phyloP scores from a whole-genome alignment of 2,329 filamentous ascomycete genomes.

The Arthrobotrys sphaeroides region DNA sequence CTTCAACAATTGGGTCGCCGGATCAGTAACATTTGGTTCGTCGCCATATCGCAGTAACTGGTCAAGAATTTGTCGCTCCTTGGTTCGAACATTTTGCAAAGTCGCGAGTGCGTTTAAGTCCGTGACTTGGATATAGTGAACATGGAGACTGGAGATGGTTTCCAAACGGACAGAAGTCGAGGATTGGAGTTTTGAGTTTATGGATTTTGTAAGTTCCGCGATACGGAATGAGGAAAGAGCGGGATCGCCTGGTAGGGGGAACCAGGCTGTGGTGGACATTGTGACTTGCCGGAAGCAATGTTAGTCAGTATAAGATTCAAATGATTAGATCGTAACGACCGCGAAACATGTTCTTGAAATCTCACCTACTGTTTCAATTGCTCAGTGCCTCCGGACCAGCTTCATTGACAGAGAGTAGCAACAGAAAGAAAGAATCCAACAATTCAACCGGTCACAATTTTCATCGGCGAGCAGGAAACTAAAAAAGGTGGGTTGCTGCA shows the following conservation, averaged over 20 bases:
- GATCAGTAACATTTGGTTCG: constrained; percentile 62
- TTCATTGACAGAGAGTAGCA: constrained; percentile 5
- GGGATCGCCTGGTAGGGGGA: constrained; percentile 65
- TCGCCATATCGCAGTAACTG: constrained; percentile 71
- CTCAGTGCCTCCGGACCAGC: background rate
- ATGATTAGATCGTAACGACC: background rate
- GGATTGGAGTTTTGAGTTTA: constrained; percentile 61
- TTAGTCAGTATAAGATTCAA: constrained; percentile 4
- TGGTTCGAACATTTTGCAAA: constrained; percentile 57
- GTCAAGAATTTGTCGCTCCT: constrained; percentile 67
- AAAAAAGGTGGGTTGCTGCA: constrained; percentile 47
- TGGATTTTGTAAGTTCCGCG: constrained; percentile 63
- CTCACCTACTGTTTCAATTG: constrained; percentile 1
- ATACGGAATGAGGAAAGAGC: constrained; percentile 66
- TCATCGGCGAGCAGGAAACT: constrained; percentile 13
- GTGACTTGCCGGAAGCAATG: constrained; percentile 19
- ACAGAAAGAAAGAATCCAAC: background rate
- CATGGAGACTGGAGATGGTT: constrained; percentile 67
- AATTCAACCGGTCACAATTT: constrained; percentile 23
- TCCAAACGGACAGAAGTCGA: constrained; percentile 57
- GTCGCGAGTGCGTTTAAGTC: constrained; percentile 62
- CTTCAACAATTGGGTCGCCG: constrained; percentile 62
- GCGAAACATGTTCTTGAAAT: background rate
- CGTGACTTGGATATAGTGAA: constrained; percentile 74
- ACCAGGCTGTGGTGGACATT: constrained; percentile 53